Conservation (phyloP, 306 rosid species). For the Adenanthera pavonina region DNA sequence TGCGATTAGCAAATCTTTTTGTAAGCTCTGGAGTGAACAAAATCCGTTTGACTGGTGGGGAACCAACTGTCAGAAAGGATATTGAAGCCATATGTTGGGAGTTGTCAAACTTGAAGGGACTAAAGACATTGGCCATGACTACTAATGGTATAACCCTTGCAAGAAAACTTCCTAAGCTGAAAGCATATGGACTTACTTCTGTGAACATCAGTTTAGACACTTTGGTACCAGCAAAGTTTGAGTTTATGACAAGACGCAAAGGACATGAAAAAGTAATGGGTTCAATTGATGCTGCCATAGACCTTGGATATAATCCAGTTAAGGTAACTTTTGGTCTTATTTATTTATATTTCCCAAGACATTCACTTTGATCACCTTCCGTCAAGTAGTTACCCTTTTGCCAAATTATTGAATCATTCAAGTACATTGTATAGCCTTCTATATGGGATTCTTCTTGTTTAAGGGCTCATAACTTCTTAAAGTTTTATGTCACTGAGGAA, state of each 20-base stretch:
- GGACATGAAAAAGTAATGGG: constrained; percentile 85
- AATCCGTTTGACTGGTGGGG: constrained; percentile 93
- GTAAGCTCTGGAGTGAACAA: constrained; percentile 81
- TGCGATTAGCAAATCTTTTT: constrained; percentile 73
- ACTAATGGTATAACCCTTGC: constrained; percentile 80
- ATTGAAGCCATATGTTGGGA: constrained; percentile 80
- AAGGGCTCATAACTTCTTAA: constrained; percentile 1
- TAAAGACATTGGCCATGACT: constrained; percentile 75
- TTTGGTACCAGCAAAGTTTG: constrained; percentile 85
- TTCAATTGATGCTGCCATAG: constrained; percentile 76
- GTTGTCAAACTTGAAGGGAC: constrained; percentile 75
- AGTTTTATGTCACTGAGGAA: constrained; percentile 5
- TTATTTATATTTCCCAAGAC: constrained; percentile 2
- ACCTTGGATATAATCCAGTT: constrained; percentile 86
- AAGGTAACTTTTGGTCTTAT: constrained; percentile 57
- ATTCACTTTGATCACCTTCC: constrained; percentile 21
- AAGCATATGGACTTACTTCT: constrained; percentile 80
- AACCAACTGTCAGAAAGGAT: constrained; percentile 91
- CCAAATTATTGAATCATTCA: constrained; percentile 22
- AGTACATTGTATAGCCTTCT: neutral
- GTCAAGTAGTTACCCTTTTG: constrained; percentile 10
- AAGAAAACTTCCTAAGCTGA: constrained; percentile 76
- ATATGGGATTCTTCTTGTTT: neutral
- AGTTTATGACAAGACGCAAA: constrained; percentile 88
- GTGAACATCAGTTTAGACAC: constrained; percentile 90